A percentile compares a stretch with the other conserved stretches of the same genome.
Evolutionary conservation across 768 basidiomycete genomes (phyloP).

Genomic region (Mycena latifolia): DNA sequence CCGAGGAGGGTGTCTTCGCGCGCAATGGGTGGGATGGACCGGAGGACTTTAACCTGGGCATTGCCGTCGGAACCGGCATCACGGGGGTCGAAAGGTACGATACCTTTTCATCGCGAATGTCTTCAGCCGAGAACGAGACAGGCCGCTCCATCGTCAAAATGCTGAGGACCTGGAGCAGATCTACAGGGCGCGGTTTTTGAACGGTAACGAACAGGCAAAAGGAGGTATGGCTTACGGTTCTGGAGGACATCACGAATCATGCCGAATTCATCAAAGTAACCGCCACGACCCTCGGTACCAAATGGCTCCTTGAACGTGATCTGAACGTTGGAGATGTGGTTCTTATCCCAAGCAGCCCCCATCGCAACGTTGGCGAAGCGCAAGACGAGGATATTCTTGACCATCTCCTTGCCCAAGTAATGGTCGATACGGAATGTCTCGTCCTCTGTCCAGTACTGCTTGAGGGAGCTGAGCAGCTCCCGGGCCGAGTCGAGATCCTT

Average conservation of each 20-base stretch:
- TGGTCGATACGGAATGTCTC: slow-evolving; percentile 99
- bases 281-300: slow-evolving; percentile 99
- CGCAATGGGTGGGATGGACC: slow-evolving; percentile 88
- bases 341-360: slow-evolving; percentile 94
- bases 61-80: slow-evolving; percentile 17
- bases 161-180: slow-evolving; percentile 94
- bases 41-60: slow-evolving; percentile 94
- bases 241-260: slow-evolving; percentile 98
- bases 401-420: slow-evolving; percentile 99
- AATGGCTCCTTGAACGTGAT: slow-evolving; percentile 99
- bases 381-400: slow-evolving; percentile 96
- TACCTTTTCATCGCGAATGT: slow-evolving; percentile 99
- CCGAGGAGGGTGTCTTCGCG: slow-evolving; percentile 88
- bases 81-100: neutral
- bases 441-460: slow-evolving; percentile 92
- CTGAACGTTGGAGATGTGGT: slow-evolving; percentile 96
- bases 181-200: slow-evolving; percentile 55
- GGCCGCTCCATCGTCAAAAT: slow-evolving; percentile 98
- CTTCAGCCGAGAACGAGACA: slow-evolving; percentile 96
- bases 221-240: slow-evolving; percentile 82
- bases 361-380: slow-evolving; percentile 96
- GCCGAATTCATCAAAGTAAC: slow-evolving; percentile 99
- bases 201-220: slow-evolving; percentile 27
- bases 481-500: slow-evolving; percentile 91
- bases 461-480: slow-evolving; percentile 81